Evolutionary conservation across 495 filamentous ascomycete genomes (phyloP).

Genomic region (Lasiosphaeria ovina): DNA sequence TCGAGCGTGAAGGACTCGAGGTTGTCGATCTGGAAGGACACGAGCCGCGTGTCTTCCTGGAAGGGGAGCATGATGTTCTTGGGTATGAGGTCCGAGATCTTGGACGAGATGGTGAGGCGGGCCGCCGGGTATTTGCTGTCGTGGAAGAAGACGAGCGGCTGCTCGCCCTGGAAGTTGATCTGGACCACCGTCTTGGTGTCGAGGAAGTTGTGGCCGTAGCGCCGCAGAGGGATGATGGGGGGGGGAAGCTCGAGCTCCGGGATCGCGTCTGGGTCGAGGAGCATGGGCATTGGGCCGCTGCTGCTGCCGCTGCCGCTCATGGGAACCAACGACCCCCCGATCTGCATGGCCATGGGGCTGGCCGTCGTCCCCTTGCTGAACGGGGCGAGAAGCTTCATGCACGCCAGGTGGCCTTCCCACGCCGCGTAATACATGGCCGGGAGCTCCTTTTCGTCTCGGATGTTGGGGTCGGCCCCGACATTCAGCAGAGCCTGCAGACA

Average conservation of each 20-base stretch:
- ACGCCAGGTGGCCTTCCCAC: constrained; percentile 95
- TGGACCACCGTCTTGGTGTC: constrained; percentile 95
- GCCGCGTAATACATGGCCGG: constrained; percentile 98
- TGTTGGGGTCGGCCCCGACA: constrained; percentile 68
- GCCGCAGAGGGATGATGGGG: constrained; percentile 88
- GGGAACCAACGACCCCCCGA: constrained; percentile 31
- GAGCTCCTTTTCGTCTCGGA: constrained; percentile 85
- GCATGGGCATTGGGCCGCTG: constrained; percentile 59
- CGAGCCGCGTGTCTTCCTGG: constrained; percentile 86
- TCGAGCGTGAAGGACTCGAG: constrained; percentile 90
- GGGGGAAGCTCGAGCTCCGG: constrained; percentile 90
- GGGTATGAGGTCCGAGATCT: constrained; percentile 91
- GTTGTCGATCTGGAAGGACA: constrained; percentile 95
- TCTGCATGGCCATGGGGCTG: constrained; percentile 32
- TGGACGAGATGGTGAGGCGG: constrained; percentile 92
- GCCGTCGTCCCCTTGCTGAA: constrained; percentile 37
- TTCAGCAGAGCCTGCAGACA: constrained; percentile 78
- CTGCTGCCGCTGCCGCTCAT: constrained; percentile 37
- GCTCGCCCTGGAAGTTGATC: constrained; percentile 77
- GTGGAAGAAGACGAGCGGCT: constrained; percentile 85
- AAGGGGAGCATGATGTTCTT: constrained; percentile 93
- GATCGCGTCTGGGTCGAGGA: constrained; percentile 79
- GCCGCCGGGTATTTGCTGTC: constrained; percentile 94
- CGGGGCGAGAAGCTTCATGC: constrained; percentile 81
- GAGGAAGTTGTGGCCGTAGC: constrained; percentile 97